Conservation (phyloP, 1,284 basidiomycete genomes). For the Trametes versicolor region DNA sequence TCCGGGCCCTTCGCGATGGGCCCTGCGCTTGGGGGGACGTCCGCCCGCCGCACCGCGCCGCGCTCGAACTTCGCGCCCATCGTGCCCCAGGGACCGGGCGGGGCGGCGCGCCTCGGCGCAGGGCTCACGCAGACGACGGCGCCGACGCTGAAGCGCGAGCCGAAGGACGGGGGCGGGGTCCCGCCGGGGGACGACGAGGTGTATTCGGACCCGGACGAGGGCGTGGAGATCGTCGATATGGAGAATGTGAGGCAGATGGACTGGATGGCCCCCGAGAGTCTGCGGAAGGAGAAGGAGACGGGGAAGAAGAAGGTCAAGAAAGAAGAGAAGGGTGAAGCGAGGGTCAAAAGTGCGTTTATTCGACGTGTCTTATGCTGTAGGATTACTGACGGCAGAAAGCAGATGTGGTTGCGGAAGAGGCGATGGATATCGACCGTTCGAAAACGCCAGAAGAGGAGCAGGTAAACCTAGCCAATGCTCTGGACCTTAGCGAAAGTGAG, state of each 20-base stretch:
- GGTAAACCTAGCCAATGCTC: constrained; percentile 73
- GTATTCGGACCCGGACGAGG: constrained; percentile 91
- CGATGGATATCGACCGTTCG: constrained; percentile 44
- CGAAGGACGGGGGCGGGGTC: constrained; percentile 41
- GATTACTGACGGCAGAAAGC: not conserved
- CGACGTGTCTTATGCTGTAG: not conserved
- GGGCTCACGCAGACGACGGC: constrained; percentile 55
- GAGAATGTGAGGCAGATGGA: constrained; percentile 83
- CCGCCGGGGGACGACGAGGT: constrained; percentile 61
- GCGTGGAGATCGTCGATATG: constrained; percentile 90
- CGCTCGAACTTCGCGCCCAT: constrained; percentile 63
- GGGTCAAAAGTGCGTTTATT: constrained; percentile 49
- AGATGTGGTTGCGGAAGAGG: constrained; percentile 35
- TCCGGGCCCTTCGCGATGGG: constrained; percentile 89
- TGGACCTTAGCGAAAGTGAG: constrained; percentile 87
- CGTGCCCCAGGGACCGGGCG: constrained; percentile 49
- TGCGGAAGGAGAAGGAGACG: constrained; percentile 65
- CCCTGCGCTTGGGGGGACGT: constrained; percentile 70
- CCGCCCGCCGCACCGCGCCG: constrained; percentile 58
- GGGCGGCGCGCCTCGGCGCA: constrained; percentile 54
- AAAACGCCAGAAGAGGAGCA: constrained; percentile 46
- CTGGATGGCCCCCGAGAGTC: constrained; percentile 88
- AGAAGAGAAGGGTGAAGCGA: constrained; percentile 47
- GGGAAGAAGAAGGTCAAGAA: constrained; percentile 57
- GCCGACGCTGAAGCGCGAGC: constrained; percentile 56